Conservation (phyloP, 805 yeast genomes). For the Schwanniomyces vanrijiae region DNA sequence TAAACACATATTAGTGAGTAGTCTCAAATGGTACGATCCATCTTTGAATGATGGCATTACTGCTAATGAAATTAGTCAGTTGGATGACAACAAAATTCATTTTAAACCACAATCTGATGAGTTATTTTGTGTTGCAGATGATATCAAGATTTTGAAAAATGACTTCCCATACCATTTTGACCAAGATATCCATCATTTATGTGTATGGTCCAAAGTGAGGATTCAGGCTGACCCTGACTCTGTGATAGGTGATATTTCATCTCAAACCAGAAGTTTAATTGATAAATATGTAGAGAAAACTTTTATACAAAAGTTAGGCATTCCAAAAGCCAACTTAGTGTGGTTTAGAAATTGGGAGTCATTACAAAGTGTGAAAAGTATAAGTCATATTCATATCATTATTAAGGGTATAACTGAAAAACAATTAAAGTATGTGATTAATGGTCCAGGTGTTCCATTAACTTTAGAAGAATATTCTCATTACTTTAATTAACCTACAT, state of each 20-base stretch:
- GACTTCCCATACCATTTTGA: constrained; percentile 70
- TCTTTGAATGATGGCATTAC: constrained; percentile 21
- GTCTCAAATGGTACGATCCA: constrained; percentile 50
- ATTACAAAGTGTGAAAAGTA: constrained; percentile 63
- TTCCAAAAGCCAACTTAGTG: constrained; percentile 36
- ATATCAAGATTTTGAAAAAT: constrained; percentile 50
- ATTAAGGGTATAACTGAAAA: constrained; percentile 39
- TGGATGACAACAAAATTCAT: constrained; percentile 13
- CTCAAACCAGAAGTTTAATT: constrained; percentile 39
- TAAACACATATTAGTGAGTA: constrained; percentile 46
- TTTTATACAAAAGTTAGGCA: constrained; percentile 45
- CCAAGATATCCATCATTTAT: constrained; percentile 51
- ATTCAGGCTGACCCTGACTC: constrained; percentile 53
- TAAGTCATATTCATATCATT: constrained; percentile 72
- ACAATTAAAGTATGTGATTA: constrained; percentile 15
- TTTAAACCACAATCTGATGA: constrained; percentile 29
- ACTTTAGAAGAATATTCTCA: constrained; percentile 11
- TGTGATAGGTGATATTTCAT: constrained; percentile 51
- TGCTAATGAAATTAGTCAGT: constrained; percentile 13
- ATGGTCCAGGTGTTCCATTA: constrained; percentile 14
- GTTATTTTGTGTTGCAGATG: constrained; percentile 42
- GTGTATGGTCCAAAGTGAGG: constrained; percentile 65
- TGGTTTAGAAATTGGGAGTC: constrained; percentile 78
- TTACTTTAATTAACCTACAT: background rate
- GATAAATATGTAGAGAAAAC: constrained; percentile 48